Percentiles rank a stretch among this genome's conserved stretches.
phyloP scores from a whole-genome alignment of 495 filamentous ascomycete genomes.

The Aspergillus mulundensis region DNA sequence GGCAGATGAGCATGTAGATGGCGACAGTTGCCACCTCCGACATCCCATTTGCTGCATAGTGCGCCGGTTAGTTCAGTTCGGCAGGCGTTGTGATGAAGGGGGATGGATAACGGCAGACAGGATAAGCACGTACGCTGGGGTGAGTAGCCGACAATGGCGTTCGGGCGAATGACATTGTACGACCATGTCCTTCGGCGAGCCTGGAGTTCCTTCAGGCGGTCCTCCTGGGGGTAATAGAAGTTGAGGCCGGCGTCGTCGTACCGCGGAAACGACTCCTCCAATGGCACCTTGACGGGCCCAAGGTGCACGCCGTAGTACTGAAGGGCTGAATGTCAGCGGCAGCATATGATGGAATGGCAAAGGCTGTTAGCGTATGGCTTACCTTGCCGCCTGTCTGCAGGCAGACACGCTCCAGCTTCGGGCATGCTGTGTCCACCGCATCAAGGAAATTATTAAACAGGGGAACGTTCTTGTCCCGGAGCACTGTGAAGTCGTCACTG shows the following conservation, averaged over 20 bases:
- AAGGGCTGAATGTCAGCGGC: too few relatives aligned
- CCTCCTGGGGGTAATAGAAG: constrained; percentile 35
- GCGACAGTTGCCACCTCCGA: constrained; percentile 22
- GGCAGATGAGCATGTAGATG: constrained; percentile 27
- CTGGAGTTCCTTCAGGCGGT: constrained; percentile 21
- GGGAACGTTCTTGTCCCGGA: constrained; percentile 20
- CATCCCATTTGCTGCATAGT: constrained; percentile 31
- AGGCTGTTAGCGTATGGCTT: too few relatives aligned
- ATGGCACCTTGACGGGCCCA: constrained; percentile 22
- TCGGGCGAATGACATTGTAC: constrained; percentile 30
- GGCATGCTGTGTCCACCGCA: constrained; percentile 18
- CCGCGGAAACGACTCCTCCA: constrained; percentile 23
- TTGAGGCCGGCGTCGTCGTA: constrained; percentile 24
- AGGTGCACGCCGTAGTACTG: constrained; percentile 33
- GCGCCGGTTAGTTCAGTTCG: too few relatives aligned
- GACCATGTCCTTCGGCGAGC: constrained; percentile 22
- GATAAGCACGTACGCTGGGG: too few relatives aligned
- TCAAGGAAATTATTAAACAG: constrained; percentile 30
- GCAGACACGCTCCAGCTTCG: constrained; percentile 16
- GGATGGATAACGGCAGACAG: too few relatives aligned
- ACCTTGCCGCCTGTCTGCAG: constrained; percentile 29
- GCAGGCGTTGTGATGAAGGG: too few relatives aligned
- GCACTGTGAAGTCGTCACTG: constrained; percentile 24
- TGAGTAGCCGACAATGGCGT: constrained; percentile 28
- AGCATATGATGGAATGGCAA: too few relatives aligned